phyloP scores from a whole-genome alignment of 768 basidiomycete species.

The Rhizopogon vesiculosus region DNA sequence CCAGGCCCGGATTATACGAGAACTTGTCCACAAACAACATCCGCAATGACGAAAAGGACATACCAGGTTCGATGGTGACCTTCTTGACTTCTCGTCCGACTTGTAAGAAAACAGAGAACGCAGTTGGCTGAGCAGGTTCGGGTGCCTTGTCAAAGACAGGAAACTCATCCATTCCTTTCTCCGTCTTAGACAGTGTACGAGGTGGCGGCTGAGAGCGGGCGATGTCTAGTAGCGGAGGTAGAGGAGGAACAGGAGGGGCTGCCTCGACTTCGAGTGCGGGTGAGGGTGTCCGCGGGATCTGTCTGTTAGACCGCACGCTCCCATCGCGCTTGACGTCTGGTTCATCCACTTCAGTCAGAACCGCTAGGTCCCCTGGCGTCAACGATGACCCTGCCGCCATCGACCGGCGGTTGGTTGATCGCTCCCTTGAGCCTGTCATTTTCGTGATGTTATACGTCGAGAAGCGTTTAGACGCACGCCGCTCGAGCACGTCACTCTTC shows the following conservation, averaged over 20 bases:
- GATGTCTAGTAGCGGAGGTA: slow-evolving; percentile 45
- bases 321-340: slow-evolving; percentile 17
- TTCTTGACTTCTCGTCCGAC: slow-evolving; percentile 91
- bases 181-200: slow-evolving; percentile 3
- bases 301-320: slow-evolving; percentile 7
- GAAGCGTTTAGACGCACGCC: slow-evolving; percentile 93
- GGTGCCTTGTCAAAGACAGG: slow-evolving; percentile 15
- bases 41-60: slow-evolving; percentile 71
- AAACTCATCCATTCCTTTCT: slow-evolving; percentile 5
- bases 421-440: slow-evolving; percentile 69
- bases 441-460: slow-evolving; percentile 93
- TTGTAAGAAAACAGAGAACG: slow-evolving; percentile 81
- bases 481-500: slow-evolving; percentile 79
- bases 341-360: slow-evolving; percentile 72
- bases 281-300: slow-evolving; percentile 34
- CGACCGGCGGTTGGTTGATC: slow-evolving; percentile 61
- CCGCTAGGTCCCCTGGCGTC: slow-evolving; percentile 68
- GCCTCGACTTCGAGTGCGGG: slow-evolving; percentile 12
- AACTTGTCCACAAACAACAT: slow-evolving; percentile 94
- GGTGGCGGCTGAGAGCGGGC: slow-evolving; percentile 5
- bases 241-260: slow-evolving; percentile 39
- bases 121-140: slow-evolving; percentile 10
- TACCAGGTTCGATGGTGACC: slow-evolving; percentile 60
- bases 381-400: slow-evolving; percentile 58
- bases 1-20: slow-evolving; percentile 87